Conservation (phyloP, 2,329 filamentous ascomycete genomes). For the Orbilia quercus region DNA sequence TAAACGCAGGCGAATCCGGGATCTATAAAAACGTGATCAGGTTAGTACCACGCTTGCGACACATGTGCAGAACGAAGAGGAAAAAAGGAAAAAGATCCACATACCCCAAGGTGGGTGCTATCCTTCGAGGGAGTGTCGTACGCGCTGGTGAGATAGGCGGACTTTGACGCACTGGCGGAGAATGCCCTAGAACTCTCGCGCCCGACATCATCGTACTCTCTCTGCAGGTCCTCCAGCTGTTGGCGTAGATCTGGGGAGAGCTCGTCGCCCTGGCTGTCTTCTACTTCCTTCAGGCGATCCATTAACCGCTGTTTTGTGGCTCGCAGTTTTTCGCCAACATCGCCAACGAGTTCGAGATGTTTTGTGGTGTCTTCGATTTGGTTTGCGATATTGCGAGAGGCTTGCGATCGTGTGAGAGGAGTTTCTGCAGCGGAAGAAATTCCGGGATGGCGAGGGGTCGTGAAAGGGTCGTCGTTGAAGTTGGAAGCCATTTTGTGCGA, state of each 20-base stretch:
- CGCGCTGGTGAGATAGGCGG: slow-evolving; percentile 74
- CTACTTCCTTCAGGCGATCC: slow-evolving; percentile 84
- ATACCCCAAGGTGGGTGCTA: slow-evolving; percentile 61
- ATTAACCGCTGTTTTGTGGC: slow-evolving; percentile 85
- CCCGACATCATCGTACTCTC: slow-evolving; percentile 93
- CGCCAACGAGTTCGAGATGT: slow-evolving; percentile 88
- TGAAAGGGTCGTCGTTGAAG: slow-evolving; percentile 59
- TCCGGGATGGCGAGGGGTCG: slow-evolving; percentile 55
- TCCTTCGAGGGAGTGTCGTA: slow-evolving; percentile 64
- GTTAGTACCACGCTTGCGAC: slow-evolving; percentile 1
- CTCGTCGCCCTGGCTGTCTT: slow-evolving; percentile 77
- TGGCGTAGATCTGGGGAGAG: slow-evolving; percentile 83
- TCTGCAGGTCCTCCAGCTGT: slow-evolving; percentile 86
- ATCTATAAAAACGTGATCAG: slow-evolving; percentile 20
- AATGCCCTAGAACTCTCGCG: slow-evolving; percentile 89
- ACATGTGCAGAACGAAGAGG: not conserved
- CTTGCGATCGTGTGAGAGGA: slow-evolving; percentile 79
- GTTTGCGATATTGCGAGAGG: slow-evolving; percentile 86
- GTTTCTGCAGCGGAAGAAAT: slow-evolving; percentile 41
- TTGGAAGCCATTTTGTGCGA: slow-evolving; percentile 28
- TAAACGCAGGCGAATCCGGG: slow-evolving; percentile 42
- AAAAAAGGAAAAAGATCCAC: slow-evolving; percentile 4
- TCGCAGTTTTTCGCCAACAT: slow-evolving; percentile 85
- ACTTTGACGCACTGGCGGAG: slow-evolving; percentile 80
- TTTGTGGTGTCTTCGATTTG: slow-evolving; percentile 93